Conservation (phyloP, 345 rosid species). For the Orychophragmus violaceus region DNA sequence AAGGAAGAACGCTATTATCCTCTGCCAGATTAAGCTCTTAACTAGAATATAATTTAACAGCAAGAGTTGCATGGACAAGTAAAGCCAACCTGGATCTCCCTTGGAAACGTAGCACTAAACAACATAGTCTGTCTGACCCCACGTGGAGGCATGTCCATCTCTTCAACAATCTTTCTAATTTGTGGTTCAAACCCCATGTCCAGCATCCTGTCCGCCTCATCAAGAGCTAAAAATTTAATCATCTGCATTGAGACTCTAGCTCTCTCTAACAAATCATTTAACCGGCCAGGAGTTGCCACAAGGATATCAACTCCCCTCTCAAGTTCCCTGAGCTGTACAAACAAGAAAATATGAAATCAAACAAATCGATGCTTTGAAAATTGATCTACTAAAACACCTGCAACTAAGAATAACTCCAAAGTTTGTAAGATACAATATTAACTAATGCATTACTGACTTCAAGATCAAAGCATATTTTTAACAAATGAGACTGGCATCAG, state of each 20-base stretch:
- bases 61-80: constrained; percentile 16
- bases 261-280: neutral
- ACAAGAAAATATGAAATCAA: constrained; percentile 5
- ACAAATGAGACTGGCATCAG: neutral
- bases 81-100: constrained; percentile 79
- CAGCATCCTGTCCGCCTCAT: neutral
- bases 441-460: neutral
- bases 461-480: neutral
- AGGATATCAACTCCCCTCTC: neutral
- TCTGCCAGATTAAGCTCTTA: neutral
- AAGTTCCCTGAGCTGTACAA: constrained; percentile 43
- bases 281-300: neutral
- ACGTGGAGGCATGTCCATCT: constrained; percentile 91
- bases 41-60: constrained; percentile 18
- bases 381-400: neutral
- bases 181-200: constrained; percentile 99
- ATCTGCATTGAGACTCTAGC: neutral
- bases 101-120: constrained; percentile 97
- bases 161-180: constrained; percentile 90
- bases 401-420: neutral
- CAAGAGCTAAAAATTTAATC: neutral
- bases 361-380: neutral
- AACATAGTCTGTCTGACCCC: constrained; percentile 92
- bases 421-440: neutral
- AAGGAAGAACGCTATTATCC: neutral